Base-by-base conservation (phyloP, 164 flowering plant genomes). In the Annona cherimola region DNA sequence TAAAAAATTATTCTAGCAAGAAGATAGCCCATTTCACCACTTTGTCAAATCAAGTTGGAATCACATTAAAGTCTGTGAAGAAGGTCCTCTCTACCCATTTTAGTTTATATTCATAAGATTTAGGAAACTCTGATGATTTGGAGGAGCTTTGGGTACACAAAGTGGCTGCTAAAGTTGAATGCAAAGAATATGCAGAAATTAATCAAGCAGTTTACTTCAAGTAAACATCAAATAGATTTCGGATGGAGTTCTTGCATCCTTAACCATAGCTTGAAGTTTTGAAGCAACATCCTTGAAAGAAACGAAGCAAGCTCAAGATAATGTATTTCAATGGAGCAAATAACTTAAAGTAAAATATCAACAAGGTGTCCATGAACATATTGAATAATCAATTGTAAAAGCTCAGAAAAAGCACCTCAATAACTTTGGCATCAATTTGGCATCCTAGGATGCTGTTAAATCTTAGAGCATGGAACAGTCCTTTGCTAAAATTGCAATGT, bases 191-290 rank as follows among this genome's bases (percentile, higher is more conserved):
- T 26, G 35, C 35, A 26, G 35, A 26, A 26, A 26, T 26, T 26
- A 26, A 26, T 26, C 0, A 26, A 26, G 35, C 35, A 26, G 35
- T 26, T 26, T 26, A 26, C 35, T 26, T 26, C 35, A 26, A 26
- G 35, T 26, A 26, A 26, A 26, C 35, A 26, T 26, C 35, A 26
- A 76, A 82, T 93, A 86, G 68, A 85, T 89, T 69, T 91, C 96
- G 76, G 82, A 81, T 81, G 93, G 84, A 18, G 94, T 84, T 78
- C 79, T 85, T 64, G 98, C 94, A 77, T 74, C 86, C 73, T 73
- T 85, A 20, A 86, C 68, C 60, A 75, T 70, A 46, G 85, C 81
- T 78, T 86, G 83, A 73, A 96, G 85, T 54, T 83, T 90, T 62
- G 90, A 81, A 70, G 71, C 72, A 57, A 88, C 70, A 1, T 73